phyloP scores from a whole-genome alignment of 2,329 filamentous ascomycete species.

The Colletotrichum abscissum region DNA sequence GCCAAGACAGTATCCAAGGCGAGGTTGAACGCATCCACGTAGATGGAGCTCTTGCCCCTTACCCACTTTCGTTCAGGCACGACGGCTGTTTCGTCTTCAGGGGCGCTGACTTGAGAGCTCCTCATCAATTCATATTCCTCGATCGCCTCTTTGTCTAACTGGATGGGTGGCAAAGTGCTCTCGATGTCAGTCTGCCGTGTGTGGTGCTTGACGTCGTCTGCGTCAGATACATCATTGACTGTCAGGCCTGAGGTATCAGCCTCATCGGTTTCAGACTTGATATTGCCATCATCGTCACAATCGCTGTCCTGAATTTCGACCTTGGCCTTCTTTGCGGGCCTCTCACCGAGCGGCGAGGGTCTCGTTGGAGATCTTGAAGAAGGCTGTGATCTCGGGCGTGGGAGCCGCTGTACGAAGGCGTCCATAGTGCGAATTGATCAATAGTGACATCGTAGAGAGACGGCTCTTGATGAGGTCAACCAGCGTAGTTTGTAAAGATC shows the following conservation, averaged over 20 bases:
- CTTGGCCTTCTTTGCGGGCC: conserved; percentile 49
- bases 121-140: conserved; percentile 81
- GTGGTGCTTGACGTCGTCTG: conserved; percentile 40
- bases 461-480: background rate
- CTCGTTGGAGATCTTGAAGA: conserved; percentile 23
- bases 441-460: conserved; percentile 13
- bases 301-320: conserved; percentile 38
- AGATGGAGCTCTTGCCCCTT: conserved; percentile 86
- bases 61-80: conserved; percentile 64
- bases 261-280: conserved; percentile 38
- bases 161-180: conserved; percentile 74
- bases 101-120: conserved; percentile 59
- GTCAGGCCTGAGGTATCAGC: conserved; percentile 45
- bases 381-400: conserved; percentile 29
- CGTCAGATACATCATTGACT: conserved; percentile 37
- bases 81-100: conserved; percentile 48
- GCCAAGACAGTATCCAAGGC: conserved; percentile 89
- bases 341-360: conserved; percentile 37
- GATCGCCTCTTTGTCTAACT: conserved; percentile 77
- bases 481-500: background rate
- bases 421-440: conserved; percentile 45
- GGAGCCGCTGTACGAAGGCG: conserved; percentile 48
- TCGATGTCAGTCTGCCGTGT: conserved; percentile 73
- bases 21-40: conserved; percentile 96
- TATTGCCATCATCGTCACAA: conserved; percentile 32